Evolutionary conservation across 345 rosid genomes (phyloP).

Genomic region (Pugionium cornutum): DNA sequence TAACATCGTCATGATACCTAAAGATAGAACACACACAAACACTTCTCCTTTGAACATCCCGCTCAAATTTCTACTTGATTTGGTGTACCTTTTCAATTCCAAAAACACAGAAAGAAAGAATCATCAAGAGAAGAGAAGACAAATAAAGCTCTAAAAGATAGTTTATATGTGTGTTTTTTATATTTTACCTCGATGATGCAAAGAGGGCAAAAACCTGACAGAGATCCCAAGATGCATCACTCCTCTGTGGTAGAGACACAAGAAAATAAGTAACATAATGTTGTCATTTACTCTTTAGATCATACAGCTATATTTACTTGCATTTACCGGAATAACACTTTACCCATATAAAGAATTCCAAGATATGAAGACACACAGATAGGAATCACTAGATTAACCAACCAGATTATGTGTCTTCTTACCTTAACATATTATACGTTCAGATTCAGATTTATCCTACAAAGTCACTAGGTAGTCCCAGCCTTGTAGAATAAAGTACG

Average conservation of each 20-base stretch:
- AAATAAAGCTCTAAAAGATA: not conserved
- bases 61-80: constrained; percentile 17
- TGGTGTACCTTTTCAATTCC: constrained; percentile 30
- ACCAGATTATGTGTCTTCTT: not conserved
- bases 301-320: constrained; percentile 3
- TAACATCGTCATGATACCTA: not conserved
- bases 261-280: not conserved
- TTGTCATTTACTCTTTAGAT: not conserved
- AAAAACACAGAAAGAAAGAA: constrained; percentile 4
- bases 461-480: not conserved
- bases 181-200: constrained; percentile 20
- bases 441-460: not conserved
- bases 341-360: not conserved
- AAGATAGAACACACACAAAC: constrained; percentile 29
- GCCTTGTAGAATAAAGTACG: too few species aligned
- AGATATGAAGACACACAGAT: not conserved
- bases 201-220: constrained; percentile 11
- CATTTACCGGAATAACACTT: not conserved
- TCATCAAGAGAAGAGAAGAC: not conserved
- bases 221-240: constrained; percentile 22
- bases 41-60: constrained; percentile 18
- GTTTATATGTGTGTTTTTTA: constrained; percentile 1
- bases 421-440: too few species aligned
- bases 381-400: constrained; percentile 1
- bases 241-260: constrained; percentile 32